A percentile compares a stretch with the other conserved stretches of the same genome.
Evolutionary conservation across 73 alveolate genomes (phyloP).

Genomic region (Tetrahymena borealis): DNA sequence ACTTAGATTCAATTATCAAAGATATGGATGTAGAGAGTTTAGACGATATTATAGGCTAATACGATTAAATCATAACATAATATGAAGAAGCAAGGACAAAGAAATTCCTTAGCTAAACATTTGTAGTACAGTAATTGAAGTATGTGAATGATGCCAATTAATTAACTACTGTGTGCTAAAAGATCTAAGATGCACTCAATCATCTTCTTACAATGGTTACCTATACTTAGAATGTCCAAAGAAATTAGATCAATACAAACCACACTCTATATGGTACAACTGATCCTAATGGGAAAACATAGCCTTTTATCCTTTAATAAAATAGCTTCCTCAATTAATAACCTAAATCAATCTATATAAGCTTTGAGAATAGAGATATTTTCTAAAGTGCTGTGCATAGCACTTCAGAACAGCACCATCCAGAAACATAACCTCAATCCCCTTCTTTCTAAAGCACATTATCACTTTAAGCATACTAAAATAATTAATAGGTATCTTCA

Average conservation of each 20-base stretch:
- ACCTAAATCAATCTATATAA: not conserved
- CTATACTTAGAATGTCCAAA: not conserved
- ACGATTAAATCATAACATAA: not conserved
- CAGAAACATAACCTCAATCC: not conserved
- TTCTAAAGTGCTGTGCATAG: not conserved
- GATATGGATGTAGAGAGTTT: not conserved
- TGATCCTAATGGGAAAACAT: not conserved
- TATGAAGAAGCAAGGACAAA: not conserved
- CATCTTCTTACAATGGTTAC: not conserved
- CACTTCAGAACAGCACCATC: not conserved
- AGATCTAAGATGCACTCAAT: not conserved
- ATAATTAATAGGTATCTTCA: not conserved
- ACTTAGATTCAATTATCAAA: not conserved
- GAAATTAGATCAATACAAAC: not conserved
- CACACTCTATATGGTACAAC: not conserved
- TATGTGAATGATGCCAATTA: not conserved
- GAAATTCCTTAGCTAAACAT: not conserved
- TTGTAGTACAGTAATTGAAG: not conserved
- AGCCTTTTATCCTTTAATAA: not conserved
- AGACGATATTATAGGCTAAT: not conserved
- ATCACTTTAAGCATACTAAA: not conserved
- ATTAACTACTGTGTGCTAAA: not conserved
- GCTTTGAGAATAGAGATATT: not conserved
- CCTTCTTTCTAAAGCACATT: not conserved
- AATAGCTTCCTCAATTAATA: not conserved